Base-by-base conservation (phyloP, 2,329 filamentous ascomycete genomes). In the Fusarium sp. region DNA sequence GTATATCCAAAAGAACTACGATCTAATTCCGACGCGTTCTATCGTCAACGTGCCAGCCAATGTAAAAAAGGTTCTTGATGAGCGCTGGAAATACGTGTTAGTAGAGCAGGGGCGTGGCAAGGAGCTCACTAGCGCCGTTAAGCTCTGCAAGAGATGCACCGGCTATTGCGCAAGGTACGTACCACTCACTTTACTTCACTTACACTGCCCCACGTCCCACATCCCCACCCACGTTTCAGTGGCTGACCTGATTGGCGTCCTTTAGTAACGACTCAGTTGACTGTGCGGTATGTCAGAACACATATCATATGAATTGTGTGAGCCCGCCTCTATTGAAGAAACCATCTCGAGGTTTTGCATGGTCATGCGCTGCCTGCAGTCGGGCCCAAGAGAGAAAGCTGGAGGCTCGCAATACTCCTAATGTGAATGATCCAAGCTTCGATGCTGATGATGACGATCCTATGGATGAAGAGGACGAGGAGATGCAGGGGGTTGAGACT, bases 291-390 rank as follows among this genome's bases (percentile, higher is more conserved):
- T 99, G 96, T 79, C 88, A 90, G 76, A 90, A 94, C 78, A 98
- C 95, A 15, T 99, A 97, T 80, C 96, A 99, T 82, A 98, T 99
- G 95, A 93, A 94, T 75, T 99, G 96, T 78, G 96, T 99, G 57
- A 91, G 91, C 63, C 96, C 96, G 39, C 93, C 94, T 36, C 80
- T 99, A 66, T 86, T 94, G 52, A 99, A 97, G 80, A 99, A 99
- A 80, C 96, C 96, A 20, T 97, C 95, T 45, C 91, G 96, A 79
- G 96, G 96, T 37, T 99, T 99, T 80, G 96, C 94, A 6, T 99
- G 96, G 96, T 95, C 96, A 29, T 99, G 96, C 79, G 96, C 93
- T 54, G 91, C 95, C 60, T 99, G 96, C 80, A 97, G 94, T 78
- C 90, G 95, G 74, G 94, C 93, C n/a, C 94, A 97, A 76, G 96